phyloP scores from a whole-genome alignment of 306 rosid species.

The Delonix regia region DNA sequence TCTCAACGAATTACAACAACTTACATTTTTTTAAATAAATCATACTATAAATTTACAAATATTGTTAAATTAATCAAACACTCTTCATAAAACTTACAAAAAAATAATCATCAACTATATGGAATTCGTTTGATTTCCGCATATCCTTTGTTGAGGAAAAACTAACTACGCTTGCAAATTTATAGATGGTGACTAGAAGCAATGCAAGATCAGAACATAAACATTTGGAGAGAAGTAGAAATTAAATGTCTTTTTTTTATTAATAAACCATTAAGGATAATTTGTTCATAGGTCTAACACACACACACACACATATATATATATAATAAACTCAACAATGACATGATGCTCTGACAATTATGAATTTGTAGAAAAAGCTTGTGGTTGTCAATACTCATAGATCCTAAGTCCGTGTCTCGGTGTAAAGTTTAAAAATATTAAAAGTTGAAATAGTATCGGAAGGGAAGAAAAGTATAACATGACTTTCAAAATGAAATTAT shows the following conservation, averaged over 20 bases:
- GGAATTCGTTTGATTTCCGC: background rate
- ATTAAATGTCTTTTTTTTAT: background rate
- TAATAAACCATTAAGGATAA: background rate
- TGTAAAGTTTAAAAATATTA: background rate
- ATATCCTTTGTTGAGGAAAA: background rate
- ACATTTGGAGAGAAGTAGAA: background rate
- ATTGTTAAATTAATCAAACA: background rate
- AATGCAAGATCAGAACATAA: background rate
- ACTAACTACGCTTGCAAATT: background rate
- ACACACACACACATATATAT: background rate
- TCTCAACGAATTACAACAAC: background rate
- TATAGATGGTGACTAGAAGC: background rate
- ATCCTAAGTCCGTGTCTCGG: background rate
- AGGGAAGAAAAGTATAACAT: background rate
- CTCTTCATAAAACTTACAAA: background rate
- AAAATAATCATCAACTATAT: background rate
- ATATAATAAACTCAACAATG: background rate
- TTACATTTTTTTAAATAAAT: background rate
- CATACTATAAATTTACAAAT: background rate
- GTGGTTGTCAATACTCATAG: background rate
- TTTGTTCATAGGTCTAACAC: background rate
- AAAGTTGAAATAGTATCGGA: background rate
- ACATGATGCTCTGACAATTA: conserved; percentile 9
- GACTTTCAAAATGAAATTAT: background rate
- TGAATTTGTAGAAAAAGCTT: background rate